These are phyloP conservation scores for Quercus gilva DNA, from an alignment of 306 rosid genomes.

Conservation along the genomic window DNA sequence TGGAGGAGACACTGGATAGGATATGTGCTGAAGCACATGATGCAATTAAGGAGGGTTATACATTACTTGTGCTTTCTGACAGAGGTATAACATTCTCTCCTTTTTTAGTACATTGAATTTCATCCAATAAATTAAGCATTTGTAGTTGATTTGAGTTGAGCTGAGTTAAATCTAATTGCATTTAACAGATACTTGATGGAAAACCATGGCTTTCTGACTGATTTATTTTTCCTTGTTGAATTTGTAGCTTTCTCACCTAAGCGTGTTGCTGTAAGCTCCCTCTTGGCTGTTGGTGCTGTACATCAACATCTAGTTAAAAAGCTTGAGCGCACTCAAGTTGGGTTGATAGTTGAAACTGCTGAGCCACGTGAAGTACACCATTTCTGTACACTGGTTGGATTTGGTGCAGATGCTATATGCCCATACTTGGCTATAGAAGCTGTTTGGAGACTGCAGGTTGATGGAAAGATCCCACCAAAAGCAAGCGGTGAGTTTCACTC, in stretches of 20 bases:
- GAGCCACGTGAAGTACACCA: conserved; percentile 99
- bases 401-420: conserved; percentile 93
- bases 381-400: conserved; percentile 96
- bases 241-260: conserved; percentile 75
- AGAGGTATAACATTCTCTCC: conserved; percentile 60
- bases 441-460: conserved; percentile 92
- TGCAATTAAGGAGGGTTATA: conserved; percentile 83
- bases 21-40: conserved; percentile 78
- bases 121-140: too few relatives aligned
- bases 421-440: conserved; percentile 91
- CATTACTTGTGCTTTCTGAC: conserved; percentile 86
- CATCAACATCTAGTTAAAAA: conserved; percentile 91
- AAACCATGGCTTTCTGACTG: neutral
- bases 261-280: conserved; percentile 90
- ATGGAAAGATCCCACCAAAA: conserved; percentile 88
- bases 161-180: too few relatives aligned
- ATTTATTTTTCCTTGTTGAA: neutral
- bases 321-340: conserved; percentile 92
- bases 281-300: conserved; percentile 93
- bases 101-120: neutral
- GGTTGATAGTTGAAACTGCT: conserved; percentile 91
- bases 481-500: conserved; percentile 64
- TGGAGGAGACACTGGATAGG: conserved; percentile 84
- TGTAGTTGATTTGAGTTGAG: too few relatives aligned
- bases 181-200: neutral